phyloP scores from a whole-genome alignment of 805 yeast species.

The Suhomyces pyralidae region DNA sequence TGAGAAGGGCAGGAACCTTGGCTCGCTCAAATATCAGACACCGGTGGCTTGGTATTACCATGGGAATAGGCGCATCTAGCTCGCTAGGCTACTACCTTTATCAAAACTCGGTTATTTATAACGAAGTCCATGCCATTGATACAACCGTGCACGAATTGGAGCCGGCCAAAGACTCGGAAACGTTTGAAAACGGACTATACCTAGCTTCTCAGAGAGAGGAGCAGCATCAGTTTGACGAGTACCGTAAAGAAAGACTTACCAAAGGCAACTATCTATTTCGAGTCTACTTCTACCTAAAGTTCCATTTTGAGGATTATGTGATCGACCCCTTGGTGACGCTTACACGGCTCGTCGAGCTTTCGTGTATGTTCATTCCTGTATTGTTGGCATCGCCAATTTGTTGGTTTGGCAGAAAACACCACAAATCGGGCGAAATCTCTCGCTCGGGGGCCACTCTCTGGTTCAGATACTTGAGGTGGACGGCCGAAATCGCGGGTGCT shows the following conservation, averaged over 20 bases:
- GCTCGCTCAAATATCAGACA: neutral
- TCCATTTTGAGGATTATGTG: conserved; percentile 49
- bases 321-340: conserved; percentile 69
- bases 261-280: conserved; percentile 25
- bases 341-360: conserved; percentile 65
- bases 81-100: neutral
- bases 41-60: neutral
- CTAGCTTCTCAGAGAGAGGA: conserved; percentile 58
- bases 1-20: neutral
- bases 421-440: conserved; percentile 22
- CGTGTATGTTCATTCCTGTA: conserved; percentile 68
- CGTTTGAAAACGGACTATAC: conserved; percentile 68
- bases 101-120: conserved; percentile 7
- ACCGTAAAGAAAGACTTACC: conserved; percentile 25
- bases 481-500: conserved; percentile 87
- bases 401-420: conserved; percentile 48
- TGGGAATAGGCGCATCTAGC: neutral
- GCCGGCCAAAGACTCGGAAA: conserved; percentile 53
- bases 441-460: conserved; percentile 66
- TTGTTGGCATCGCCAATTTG: conserved; percentile 62
- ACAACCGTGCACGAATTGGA: conserved; percentile 35
- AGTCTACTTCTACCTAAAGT: conserved; percentile 39
- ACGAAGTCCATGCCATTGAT: conserved; percentile 33
- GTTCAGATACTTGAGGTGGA: conserved; percentile 61
- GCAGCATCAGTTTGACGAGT: conserved; percentile 29